A percentile compares a stretch with the other conserved stretches of the same genome.
These are phyloP conservation scores for Xylariales sp. DNA, from an alignment of 2,329 filamentous ascomycete species.

Conservation along the genomic window DNA sequence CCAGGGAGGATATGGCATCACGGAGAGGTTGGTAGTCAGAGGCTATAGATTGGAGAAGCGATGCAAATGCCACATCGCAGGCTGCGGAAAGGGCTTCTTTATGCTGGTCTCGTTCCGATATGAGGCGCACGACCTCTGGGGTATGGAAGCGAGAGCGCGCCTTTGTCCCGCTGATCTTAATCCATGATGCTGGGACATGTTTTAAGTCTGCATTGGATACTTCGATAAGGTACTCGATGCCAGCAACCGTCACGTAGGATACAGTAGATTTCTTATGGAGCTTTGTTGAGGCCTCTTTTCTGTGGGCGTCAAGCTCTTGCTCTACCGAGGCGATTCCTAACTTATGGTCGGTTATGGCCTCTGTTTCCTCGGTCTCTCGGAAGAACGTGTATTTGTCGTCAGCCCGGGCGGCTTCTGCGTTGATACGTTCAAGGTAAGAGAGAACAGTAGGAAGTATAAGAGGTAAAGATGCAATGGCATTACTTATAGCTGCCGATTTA, in stretches of 20 bases:
- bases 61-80: slow-evolving; percentile 84
- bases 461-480: slow-evolving; percentile 80
- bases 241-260: slow-evolving; percentile 84
- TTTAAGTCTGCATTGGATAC: slow-evolving; percentile 85
- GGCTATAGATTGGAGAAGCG: slow-evolving; percentile 78
- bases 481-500: slow-evolving; percentile 73
- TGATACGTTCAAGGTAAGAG: slow-evolving; percentile 84
- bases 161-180: slow-evolving; percentile 94
- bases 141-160: slow-evolving; percentile 93
- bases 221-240: slow-evolving; percentile 95
- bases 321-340: slow-evolving; percentile 92
- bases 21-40: slow-evolving; percentile 89
- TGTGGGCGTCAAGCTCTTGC: slow-evolving; percentile 85
- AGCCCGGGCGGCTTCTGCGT: slow-evolving; percentile 80
- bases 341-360: slow-evolving; percentile 89
- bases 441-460: slow-evolving; percentile 79
- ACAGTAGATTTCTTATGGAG: slow-evolving; percentile 77
- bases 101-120: slow-evolving; percentile 91
- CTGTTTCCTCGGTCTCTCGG: slow-evolving; percentile 85
- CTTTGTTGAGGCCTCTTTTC: slow-evolving; percentile 74
- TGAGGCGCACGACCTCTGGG: slow-evolving; percentile 84
- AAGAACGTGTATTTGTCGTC: slow-evolving; percentile 98
- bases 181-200: slow-evolving; percentile 92
- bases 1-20: slow-evolving; percentile 86
- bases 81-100: slow-evolving; percentile 93